Conservation (phyloP, 345 rosid species). For the Cardamine occulta region DNA sequence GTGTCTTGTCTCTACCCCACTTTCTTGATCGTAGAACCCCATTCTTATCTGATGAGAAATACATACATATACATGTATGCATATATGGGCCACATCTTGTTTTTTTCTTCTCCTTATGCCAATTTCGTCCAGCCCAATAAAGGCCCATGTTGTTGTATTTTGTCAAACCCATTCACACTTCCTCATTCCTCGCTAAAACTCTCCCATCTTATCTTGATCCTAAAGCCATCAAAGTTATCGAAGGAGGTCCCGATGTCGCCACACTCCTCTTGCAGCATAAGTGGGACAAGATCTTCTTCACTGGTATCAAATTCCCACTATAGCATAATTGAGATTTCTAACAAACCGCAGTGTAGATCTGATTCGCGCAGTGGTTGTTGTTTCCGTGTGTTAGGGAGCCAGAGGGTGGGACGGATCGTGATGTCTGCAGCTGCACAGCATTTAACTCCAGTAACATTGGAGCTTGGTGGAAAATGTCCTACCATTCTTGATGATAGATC, state of each 20-base stretch:
- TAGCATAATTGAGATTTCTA: background rate
- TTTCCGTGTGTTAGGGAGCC: constrained; percentile 55
- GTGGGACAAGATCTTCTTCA: constrained; percentile 93
- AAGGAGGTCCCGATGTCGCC: constrained; percentile 61
- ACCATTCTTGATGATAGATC: constrained; percentile 57
- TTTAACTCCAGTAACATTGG: constrained; percentile 83
- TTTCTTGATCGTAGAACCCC: too few relatives aligned
- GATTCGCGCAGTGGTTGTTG: constrained; percentile 1
- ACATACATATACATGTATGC: too few relatives aligned
- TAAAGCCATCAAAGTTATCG: constrained; percentile 60
- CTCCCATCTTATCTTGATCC: constrained; percentile 68
- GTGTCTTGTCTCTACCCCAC: too few relatives aligned
- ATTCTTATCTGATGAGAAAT: too few relatives aligned
- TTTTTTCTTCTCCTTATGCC: too few relatives aligned
- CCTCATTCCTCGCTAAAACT: constrained; percentile 54
- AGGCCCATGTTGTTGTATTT: too few relatives aligned
- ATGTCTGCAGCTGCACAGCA: constrained; percentile 80
- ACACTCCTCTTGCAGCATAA: constrained; percentile 58
- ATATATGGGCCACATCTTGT: too few relatives aligned
- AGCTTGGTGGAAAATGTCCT: constrained; percentile 89
- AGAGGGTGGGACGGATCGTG: constrained; percentile 61
- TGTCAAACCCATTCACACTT: too few relatives aligned
- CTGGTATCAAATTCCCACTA: constrained; percentile 45
- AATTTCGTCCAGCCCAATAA: too few relatives aligned
- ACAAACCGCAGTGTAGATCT: background rate